Conservation (phyloP, 345 rosid genomes). For the Pistacia atlantica region DNA sequence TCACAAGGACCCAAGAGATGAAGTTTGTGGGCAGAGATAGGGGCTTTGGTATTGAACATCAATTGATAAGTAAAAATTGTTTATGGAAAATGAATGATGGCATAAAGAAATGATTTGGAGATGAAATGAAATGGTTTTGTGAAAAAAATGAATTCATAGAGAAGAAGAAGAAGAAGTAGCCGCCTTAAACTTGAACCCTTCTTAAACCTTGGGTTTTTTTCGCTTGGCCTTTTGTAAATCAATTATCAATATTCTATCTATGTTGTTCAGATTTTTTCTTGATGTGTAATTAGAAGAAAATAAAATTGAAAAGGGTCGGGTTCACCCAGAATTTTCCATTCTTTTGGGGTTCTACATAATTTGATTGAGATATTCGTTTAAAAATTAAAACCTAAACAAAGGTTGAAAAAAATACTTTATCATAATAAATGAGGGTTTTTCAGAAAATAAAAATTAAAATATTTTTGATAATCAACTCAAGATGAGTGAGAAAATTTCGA, state of each 20-base stretch:
- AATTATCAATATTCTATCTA: not conserved
- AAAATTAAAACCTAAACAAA: no score
- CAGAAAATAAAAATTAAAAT: no score
- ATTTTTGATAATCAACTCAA: no score
- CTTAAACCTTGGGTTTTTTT: conserved; percentile 37
- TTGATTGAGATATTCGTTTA: no score
- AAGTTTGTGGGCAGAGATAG: conserved; percentile 32
- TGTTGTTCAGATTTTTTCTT: not conserved
- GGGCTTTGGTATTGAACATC: conserved; percentile 60
- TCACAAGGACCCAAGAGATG: conserved; percentile 29
- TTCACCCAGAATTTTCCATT: not conserved
- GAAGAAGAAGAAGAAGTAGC: conserved; percentile 7
- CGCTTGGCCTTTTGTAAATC: not conserved
- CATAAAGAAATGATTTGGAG: not conserved
- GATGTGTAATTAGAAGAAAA: no score
- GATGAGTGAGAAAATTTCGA: no score
- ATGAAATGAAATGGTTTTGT: not conserved
- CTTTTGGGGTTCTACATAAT: not conserved
- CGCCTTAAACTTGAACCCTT: conserved; percentile 45
- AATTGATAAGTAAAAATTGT: conserved; percentile 20
- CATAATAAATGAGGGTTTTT: no score
- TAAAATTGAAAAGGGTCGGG: not conserved
- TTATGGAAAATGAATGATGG: not conserved
- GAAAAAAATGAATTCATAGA: not conserved
- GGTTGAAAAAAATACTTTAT: no score